These are phyloP conservation scores for Suhomyces bokatorum DNA, from an alignment of 1,139 yeast species.

Conservation along the genomic window DNA sequence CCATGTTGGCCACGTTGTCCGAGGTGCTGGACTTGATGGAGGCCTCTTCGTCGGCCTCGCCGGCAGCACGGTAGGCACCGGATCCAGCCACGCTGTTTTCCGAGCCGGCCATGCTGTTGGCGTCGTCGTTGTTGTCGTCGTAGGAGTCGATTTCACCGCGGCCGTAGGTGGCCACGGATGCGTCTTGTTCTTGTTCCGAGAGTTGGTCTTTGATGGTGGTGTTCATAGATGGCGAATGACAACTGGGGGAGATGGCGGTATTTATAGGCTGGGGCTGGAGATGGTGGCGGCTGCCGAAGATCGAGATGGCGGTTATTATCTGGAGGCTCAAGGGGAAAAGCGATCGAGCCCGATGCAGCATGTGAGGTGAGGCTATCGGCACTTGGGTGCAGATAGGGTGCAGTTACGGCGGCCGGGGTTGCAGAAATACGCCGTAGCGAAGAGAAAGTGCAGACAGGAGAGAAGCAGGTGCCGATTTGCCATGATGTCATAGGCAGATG, in stretches of 20 bases:
- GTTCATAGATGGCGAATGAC: not conserved
- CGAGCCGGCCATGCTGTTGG: conserved; percentile 1
- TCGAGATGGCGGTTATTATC: no score
- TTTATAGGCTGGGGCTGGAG: conserved; percentile 1
- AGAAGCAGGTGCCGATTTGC: not conserved
- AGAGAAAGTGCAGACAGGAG: not conserved
- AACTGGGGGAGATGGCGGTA: not conserved
- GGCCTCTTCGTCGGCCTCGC: conserved; percentile 17
- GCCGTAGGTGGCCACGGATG: not conserved
- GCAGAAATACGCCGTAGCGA: no score
- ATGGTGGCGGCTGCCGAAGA: no score
- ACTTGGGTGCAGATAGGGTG: no score
- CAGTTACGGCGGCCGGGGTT: no score
- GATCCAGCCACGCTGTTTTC: conserved; percentile 2
- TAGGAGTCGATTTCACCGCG: not conserved
- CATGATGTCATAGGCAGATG: not conserved
- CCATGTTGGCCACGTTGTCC: conserved; percentile 1
- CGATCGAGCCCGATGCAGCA: not conserved
- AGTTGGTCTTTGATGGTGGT: conserved; percentile 3
- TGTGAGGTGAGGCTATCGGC: no score
- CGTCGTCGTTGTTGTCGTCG: not conserved
- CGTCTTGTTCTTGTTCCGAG: not conserved
- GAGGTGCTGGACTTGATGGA: conserved; percentile 12
- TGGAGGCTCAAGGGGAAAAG: no score
- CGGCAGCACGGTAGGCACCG: conserved; percentile 4